Base-by-base conservation (phyloP, 108 stramenopile species). In the Schizochytrium sp. region DNA sequence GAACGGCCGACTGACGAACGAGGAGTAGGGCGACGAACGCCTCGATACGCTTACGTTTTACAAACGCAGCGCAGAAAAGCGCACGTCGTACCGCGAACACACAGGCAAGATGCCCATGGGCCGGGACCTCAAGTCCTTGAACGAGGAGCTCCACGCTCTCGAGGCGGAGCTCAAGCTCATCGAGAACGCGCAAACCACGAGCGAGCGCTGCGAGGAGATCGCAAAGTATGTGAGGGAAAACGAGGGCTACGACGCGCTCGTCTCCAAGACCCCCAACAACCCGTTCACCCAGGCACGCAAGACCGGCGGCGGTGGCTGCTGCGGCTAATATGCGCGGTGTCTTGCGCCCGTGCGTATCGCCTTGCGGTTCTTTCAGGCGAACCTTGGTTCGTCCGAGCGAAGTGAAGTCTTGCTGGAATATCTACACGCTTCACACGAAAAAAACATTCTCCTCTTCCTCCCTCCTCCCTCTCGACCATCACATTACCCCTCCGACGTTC, bases 161-260 rank as follows among this genome's bases (percentile, higher is more conserved):
- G 76, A 83, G 76, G n/a, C 6, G 48, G 76, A 83, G 76, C 76
- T 83, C 23, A 83, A 83, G 76, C 51, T 8, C 23, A 23, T 83
- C 10, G 18, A 23, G n/a, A 23, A 34, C 48, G 76, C 76, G 51
- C 76, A 83, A 45, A 83, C 76, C 19, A 83, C 76, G 18, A 47
- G 76, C 76, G 76, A 47, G 76, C 45, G 76, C 48, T 83, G 76
- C 76, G 48, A 83, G 76, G 76, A 83, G 76, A 47, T 83, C 25
- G 51, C 76, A 55, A 83, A 34, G 76, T 83, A 28, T 45, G 76
- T 83, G 76, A 21, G 76, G 48, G 76, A 83, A 28, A 83, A 83
- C 76, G 76, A 83, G 76, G 25, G 45, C 4, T 21, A 34, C 76
- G 76, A 83, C 76, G 16, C 23, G 76, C 76, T 83, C 76, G 76